A percentile compares a stretch with the other conserved stretches of the same genome.
phyloP scores from a whole-genome alignment of 192 early-diverging fungal genomes.

The Coemansia sp. region DNA sequence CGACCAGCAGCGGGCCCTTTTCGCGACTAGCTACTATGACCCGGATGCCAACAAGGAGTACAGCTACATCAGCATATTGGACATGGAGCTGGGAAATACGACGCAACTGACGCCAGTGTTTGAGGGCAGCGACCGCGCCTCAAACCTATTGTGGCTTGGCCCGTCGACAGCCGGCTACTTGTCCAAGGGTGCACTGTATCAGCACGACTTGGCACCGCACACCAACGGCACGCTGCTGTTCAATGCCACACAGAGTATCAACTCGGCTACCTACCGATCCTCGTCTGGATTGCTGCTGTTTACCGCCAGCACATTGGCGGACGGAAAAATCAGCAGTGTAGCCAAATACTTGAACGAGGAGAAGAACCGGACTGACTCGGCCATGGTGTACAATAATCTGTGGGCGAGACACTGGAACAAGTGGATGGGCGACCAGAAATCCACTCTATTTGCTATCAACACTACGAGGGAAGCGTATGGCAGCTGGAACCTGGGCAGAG shows the following conservation, averaged over 20 bases:
- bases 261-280: constrained; percentile 16
- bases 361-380: constrained; percentile 55
- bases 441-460: constrained; percentile 57
- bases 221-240: constrained; percentile 14
- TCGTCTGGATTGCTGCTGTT: constrained; percentile 12
- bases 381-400: constrained; percentile 60
- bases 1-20: constrained; percentile 24
- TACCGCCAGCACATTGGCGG: constrained; percentile 21
- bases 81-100: constrained; percentile 18
- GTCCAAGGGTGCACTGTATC: constrained; percentile 21
- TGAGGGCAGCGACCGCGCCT: neutral
- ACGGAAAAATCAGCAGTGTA: constrained; percentile 52
- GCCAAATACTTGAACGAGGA: constrained; percentile 38
- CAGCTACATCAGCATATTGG: constrained; percentile 14
- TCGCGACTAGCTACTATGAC: constrained; percentile 22
- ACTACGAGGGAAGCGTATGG: constrained; percentile 21
- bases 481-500: constrained; percentile 31
- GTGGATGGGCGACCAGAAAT: constrained; percentile 56
- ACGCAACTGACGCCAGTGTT: constrained; percentile 27
- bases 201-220: constrained; percentile 28
- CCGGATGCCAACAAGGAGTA: constrained; percentile 21
- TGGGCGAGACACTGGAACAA: constrained; percentile 78
- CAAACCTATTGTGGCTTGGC: constrained; percentile 35
- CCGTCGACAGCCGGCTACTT: constrained; percentile 17
- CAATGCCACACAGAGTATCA: constrained; percentile 23